phyloP scores from a whole-genome alignment of 495 filamentous ascomycete genomes.

The Aspergillus bertholletiae region DNA sequence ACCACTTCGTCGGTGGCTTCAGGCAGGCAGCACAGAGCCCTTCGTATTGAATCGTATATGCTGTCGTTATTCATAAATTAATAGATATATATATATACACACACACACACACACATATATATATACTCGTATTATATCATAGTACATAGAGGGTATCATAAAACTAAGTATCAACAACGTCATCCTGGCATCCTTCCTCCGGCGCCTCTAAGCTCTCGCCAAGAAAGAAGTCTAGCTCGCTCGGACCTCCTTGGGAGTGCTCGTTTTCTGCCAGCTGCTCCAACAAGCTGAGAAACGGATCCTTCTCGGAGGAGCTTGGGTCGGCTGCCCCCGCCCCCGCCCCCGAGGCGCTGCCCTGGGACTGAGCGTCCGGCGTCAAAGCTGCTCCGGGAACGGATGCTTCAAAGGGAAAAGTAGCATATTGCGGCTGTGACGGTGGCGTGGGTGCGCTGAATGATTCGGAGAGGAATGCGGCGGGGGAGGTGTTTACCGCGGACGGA shows the following conservation, averaged over 20 bases:
- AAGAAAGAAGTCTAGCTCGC: slow-evolving; percentile 71
- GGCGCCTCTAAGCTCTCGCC: slow-evolving; percentile 16
- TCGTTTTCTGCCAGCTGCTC: slow-evolving; percentile 82
- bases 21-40: too few relatives aligned
- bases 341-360: slow-evolving; percentile 34
- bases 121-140: background rate
- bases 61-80: background rate
- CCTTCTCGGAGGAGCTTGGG: slow-evolving; percentile 53
- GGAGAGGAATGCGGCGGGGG: slow-evolving; percentile 29
- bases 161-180: background rate
- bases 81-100: background rate
- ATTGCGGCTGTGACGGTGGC: slow-evolving; percentile 33
- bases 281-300: slow-evolving; percentile 73
- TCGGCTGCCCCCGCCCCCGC: slow-evolving; percentile 26
- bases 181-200: background rate
- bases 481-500: slow-evolving; percentile 29
- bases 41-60: too few relatives aligned
- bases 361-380: slow-evolving; percentile 35
- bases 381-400: slow-evolving; percentile 16
- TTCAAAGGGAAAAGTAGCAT: slow-evolving; percentile 46
- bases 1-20: too few relatives aligned
- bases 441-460: slow-evolving; percentile 18
- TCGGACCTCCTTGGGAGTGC: slow-evolving; percentile 54
- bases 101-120: too few relatives aligned
- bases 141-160: background rate